A percentile compares a stretch with the other conserved stretches of the same genome.
Conservation (phyloP, 768 basidiomycete species). For the Lentinula aciculospora region DNA sequence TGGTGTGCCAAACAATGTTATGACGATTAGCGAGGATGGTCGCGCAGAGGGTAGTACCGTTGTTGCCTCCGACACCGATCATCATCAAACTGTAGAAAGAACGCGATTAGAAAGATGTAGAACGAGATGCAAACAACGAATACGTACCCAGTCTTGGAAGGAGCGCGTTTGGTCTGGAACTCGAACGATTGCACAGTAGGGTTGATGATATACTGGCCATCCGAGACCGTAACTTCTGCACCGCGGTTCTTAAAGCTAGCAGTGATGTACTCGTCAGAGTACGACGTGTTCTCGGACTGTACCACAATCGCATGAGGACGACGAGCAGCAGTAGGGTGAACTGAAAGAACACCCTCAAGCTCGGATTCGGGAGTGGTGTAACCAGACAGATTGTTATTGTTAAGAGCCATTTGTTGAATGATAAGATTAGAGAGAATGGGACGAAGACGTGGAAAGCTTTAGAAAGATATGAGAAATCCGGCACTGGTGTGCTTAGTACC, state of each 20-base stretch:
- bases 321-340: constrained; percentile 85
- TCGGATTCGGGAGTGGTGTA: constrained; percentile 69
- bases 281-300: constrained; percentile 74
- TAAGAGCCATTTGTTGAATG: constrained; percentile 42
- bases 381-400: constrained; percentile 45
- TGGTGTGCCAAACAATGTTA: constrained; percentile 93
- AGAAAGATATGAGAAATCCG: constrained; percentile 52
- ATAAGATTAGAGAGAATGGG: constrained; percentile 21
- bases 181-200: constrained; percentile 80
- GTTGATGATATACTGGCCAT: constrained; percentile 74
- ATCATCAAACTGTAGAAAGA: constrained; percentile 76
- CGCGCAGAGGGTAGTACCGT: constrained; percentile 89
- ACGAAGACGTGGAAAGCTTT: constrained; percentile 25
- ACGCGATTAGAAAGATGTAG: constrained; percentile 6
- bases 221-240: constrained; percentile 59
- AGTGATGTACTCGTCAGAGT: constrained; percentile 79
- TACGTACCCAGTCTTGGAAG: constrained; percentile 88
- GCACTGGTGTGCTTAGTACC: constrained; percentile 80
- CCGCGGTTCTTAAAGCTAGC: constrained; percentile 80
- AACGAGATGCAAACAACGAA: constrained; percentile 4
- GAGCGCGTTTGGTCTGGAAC: constrained; percentile 85
- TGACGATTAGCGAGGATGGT: constrained; percentile 96
- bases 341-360: constrained; percentile 59
- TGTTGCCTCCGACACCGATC: constrained; percentile 97
- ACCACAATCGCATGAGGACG: constrained; percentile 74